Conservation (phyloP, 768 basidiomycete genomes). For the Omphalotus guepiniiformis region DNA sequence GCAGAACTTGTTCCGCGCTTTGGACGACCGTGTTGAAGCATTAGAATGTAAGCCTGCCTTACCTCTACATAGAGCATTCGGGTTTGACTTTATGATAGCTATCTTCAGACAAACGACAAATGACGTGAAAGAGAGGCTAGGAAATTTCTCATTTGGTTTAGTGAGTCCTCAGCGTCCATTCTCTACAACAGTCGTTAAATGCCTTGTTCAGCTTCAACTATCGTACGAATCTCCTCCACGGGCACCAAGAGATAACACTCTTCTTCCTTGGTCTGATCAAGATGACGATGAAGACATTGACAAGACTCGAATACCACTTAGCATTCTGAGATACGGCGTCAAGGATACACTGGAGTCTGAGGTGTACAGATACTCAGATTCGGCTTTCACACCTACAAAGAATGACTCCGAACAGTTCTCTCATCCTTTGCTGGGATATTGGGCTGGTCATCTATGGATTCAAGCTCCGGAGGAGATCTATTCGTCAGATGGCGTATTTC, state of each 20-base stretch:
- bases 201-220: not conserved
- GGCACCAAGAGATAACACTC: not conserved
- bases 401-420: not conserved
- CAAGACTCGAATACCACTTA: not conserved
- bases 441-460: not conserved
- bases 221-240: not conserved
- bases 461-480: not conserved
- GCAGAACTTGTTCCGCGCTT: constrained; percentile 15
- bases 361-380: not conserved
- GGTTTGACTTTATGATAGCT: constrained; percentile 4
- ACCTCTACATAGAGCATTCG: not conserved
- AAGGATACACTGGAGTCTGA: not conserved
- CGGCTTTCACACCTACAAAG: not conserved
- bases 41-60: constrained; percentile 19
- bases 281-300: not conserved
- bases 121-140: constrained; percentile 14
- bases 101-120: constrained; percentile 18
- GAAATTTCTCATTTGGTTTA: constrained; percentile 16
- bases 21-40: constrained; percentile 17
- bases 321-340: not conserved
- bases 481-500: not conserved
- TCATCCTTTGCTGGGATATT: not conserved
- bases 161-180: constrained; percentile 8
- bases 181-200: not conserved
- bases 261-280: not conserved